phyloP scores from a whole-genome alignment of 2,329 filamentous ascomycete genomes.

The Pyrenochaeta sp. region DNA sequence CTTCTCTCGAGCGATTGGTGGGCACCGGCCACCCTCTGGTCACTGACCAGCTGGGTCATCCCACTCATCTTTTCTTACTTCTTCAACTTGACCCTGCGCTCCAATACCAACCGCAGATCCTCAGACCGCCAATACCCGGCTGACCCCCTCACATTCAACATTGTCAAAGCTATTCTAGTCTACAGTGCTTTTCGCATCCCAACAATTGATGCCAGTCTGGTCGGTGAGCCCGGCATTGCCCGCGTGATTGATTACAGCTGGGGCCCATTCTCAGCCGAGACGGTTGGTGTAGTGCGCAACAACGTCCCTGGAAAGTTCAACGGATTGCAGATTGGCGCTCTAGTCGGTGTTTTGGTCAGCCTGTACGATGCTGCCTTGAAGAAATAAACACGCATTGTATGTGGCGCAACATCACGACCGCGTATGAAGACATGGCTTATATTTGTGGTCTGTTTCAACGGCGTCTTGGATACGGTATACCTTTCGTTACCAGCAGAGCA shows the following conservation, averaged over 20 bases:
- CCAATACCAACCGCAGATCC: slow-evolving; percentile 57
- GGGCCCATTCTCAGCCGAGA: slow-evolving; percentile 67
- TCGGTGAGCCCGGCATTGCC: slow-evolving; percentile 57
- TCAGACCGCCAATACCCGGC: slow-evolving; percentile 65
- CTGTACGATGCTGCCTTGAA: slow-evolving; percentile 81
- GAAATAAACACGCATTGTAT: slow-evolving; percentile 48
- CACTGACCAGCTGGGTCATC: slow-evolving; percentile 73
- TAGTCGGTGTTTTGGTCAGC: slow-evolving; percentile 72
- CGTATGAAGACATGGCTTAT: neutral
- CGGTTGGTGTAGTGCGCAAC: slow-evolving; percentile 69
- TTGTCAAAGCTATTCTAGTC: slow-evolving; percentile 82
- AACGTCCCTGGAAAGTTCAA: slow-evolving; percentile 77
- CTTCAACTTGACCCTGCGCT: slow-evolving; percentile 79
- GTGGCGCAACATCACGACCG: neutral
- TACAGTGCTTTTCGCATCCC: slow-evolving; percentile 76
- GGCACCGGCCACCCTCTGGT: slow-evolving; percentile 81
- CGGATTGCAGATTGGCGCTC: slow-evolving; percentile 73
- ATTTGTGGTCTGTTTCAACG: neutral
- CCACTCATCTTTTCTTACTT: slow-evolving; percentile 83
- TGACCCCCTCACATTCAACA: slow-evolving; percentile 90
- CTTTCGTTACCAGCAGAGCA: neutral
- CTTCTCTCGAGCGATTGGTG: slow-evolving; percentile 82
- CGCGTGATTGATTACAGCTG: slow-evolving; percentile 54
- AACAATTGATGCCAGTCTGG: slow-evolving; percentile 18
- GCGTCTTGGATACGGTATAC: neutral